Evolutionary conservation across 78 protist genomes (phyloP), one percentile per base, ranked within the genome.

Genomic region (Dictyostelium purpureum): DNA sequence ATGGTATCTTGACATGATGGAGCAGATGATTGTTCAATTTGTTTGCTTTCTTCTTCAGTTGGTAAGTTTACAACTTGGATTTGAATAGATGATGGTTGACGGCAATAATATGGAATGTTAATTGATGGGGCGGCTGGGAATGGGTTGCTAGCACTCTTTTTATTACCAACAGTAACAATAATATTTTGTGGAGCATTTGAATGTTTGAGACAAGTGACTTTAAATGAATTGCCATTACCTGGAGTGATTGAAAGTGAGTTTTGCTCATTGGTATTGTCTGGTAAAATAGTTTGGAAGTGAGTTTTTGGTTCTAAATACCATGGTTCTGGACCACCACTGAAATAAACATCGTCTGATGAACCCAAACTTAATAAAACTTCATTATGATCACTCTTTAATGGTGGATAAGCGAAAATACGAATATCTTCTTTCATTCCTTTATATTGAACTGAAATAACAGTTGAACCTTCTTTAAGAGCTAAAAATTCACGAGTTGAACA

Each of bases 241-340:
- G 61, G 49, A 16, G 37, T 16, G 10, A 75, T 47, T 51, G 56
- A 40, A 40, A 69, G 11, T 2, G 42, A 6, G 21, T 2, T 33
- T 75, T 47, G 61, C 1, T 75, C 40, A 31, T 49, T 26, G 2
- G 80, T 45, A 6, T 14, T 12, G 6, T 73, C 74, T 12, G 59
- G 16, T 10, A 19, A n/a, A 21, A 85, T 54, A 0, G 11, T 10
- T 28, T 57, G 92, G 75, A 57, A 73, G 26, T 61, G 66, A 26
- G 47, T 43, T 56, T 73, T 73, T 24, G 76, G 71, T 11, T 85
- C 92, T 28, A 40, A 35, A 67, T 74, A 65, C 81, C 81, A 73
- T 47, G 80, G 92, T n/a, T 85, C 92, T 38, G 92, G 92, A 47
- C 92, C 92, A 61, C 92, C 92, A 14, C 54, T 59, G 31, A 71